Evolutionary conservation across 2,329 filamentous ascomycete species (phyloP), one percentile per base, ranked within the genome.

Genomic region (Alternaria rosae): DNA sequence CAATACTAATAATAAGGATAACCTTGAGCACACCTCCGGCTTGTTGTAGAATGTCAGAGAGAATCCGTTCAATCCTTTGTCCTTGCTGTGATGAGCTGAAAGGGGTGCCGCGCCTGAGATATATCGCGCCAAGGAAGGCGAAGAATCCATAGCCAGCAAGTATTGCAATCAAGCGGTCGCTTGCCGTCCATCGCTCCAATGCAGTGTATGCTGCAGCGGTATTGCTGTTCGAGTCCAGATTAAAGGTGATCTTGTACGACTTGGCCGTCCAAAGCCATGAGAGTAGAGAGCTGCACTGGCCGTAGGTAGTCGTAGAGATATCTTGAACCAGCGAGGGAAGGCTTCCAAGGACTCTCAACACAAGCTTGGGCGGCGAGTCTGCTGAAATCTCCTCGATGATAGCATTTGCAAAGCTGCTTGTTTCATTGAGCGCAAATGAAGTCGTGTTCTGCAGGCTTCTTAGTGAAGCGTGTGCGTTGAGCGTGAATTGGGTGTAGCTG

Each of bases 21-120:
- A 99, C 95, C 79, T 99, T 99, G 85, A 97, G 89, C 10, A 99
- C 94, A 13, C 96, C 95, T 43, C 95, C 96, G 50, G 95, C 95
- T 84, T 99, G 96, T 66, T 93, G 90, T 21, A 99, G 85, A 2
- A 90, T 86, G 66, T 98, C 94, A 23, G 94, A 90, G 43, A 97
- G 79, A 8, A 89, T 86, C 23, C 90, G 91, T 77, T 98, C 94
- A 5, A 87, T 79, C 64, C 83, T 84, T 60, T 86, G 85, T 5
- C 84, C 84, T 53, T 84, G 80, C 50, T 83, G 82, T 4, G 83
- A 83, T 25, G 82, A 82, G 56, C 90, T 89, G 66, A 97, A 86
- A 0, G 92, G 88, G 6, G 86, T 86, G 25, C 91, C 90, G 60
- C 91, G 85, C 59, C 88, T 89, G 28, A 98, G 85, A 76, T 98